Evolutionary conservation across 225 moss, liverwort and hornwort genomes (phyloP), one percentile per base, ranked within the genome.

Genomic region (Antitrichia curtipendula): DNA sequence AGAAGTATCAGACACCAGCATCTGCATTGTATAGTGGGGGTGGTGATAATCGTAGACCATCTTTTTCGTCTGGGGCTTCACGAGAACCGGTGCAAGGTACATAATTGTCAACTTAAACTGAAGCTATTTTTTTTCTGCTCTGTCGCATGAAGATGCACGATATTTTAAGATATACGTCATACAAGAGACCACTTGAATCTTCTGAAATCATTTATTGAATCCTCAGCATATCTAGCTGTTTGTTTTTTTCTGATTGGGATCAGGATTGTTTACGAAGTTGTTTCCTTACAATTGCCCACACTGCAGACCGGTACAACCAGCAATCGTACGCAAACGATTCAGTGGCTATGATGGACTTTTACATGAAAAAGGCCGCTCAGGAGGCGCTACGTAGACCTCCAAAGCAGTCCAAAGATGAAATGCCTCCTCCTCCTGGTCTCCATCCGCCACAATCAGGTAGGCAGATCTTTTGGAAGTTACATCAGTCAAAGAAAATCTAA

Each of bases 331-430:
- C 96, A 82, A 94, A 96, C 63, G 99, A 99, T 90, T 97, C 99
- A 65, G 96, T 99, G 76, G 96, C 99, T 69, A 99, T 99, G 99
- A 99, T 99, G 99, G 99, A 99, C 84, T 99, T 99, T 85, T 99
- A 96, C 75, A 99, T 99, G 99, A 99, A 99, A 83, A 99, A 96
- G 89, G 99, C 97, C 69, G 99, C 99, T 29, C 97, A 96, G 88
- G 99, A 99, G 87, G 97, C 97, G 66, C 72, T 95, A 15, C 95
- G 99, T 80, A 97, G 96, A 86, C 99, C 99, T 93, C 92, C 88
- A 36, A 96, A 94, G 90, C 96, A 97, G 65, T 90, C 94, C 36
- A 97, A 95, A 81, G 99, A 97, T 91, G 99, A 99, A 84, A 92
- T 98, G 96, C 96, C 95, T 38, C 90, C 96, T 57, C 90, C 96